phyloP scores from a whole-genome alignment of 225 moss, liverwort and hornwort species.

The Sphagnum tenellum region DNA sequence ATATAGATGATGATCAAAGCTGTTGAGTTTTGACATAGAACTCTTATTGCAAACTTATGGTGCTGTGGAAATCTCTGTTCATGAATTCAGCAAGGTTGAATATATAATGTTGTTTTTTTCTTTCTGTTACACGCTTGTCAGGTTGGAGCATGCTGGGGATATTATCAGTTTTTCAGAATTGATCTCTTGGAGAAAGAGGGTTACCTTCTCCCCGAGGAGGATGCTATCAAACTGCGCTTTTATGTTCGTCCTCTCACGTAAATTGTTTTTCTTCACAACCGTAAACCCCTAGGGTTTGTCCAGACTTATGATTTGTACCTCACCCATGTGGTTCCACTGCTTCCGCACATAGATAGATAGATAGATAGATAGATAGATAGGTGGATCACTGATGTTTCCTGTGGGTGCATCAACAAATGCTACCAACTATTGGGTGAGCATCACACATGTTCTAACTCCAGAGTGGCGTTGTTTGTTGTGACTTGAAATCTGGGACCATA shows the following conservation, averaged over 20 bases:
- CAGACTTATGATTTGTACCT: background rate
- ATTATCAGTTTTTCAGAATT: constrained; percentile 55
- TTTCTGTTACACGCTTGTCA: constrained; percentile 6
- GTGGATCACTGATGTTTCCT: too few relatives aligned
- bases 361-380: too few relatives aligned
- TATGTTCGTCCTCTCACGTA: constrained; percentile 54
- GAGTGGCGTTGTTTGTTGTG: background rate
- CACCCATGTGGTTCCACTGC: background rate
- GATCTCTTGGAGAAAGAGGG: constrained; percentile 61
- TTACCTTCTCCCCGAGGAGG: constrained; percentile 47
- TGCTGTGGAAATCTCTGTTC: too few relatives aligned
- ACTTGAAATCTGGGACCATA: constrained; percentile 1
- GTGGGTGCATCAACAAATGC: too few relatives aligned
- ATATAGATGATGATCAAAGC: too few relatives aligned
- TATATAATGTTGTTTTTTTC: background rate
- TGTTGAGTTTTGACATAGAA: too few relatives aligned
- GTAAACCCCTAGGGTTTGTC: background rate
- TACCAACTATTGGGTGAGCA: too few relatives aligned
- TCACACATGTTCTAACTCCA: too few relatives aligned
- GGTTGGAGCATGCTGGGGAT: constrained; percentile 65
- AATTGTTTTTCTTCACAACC: constrained; percentile 2
- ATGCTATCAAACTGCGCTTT: constrained; percentile 46
- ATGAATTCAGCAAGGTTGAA: background rate
- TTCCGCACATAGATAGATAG: background rate
- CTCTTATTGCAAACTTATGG: too few relatives aligned